Base-by-base conservation (phyloP, 176 grass and related monocot species). In the Carex myosuroides region DNA sequence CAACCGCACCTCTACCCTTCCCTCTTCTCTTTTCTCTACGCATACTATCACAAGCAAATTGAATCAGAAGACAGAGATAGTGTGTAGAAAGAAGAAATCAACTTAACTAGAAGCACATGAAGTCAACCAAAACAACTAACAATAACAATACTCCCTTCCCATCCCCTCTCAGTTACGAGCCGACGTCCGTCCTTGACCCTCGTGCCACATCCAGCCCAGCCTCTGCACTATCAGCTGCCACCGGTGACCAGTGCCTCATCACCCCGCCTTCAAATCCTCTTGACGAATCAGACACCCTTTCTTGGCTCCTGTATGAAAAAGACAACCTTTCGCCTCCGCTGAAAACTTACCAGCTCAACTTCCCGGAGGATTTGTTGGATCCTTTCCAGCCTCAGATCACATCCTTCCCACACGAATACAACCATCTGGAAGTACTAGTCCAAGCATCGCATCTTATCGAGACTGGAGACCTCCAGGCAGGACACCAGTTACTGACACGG, bases 111-210 rank as follows among this genome's bases (percentile, higher is more conserved):
- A 85, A 58, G 81, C 81, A 88, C 59, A 88, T 88, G 86, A 88
- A 88, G 86, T 81, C 63, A 37, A 81, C 56, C 54, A 87, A 78
- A 78, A 46, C 68, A 84, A 74, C 37, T 18, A 82, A 72, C 53
- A 70, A 59, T 59, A 88, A 74, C 84, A 84, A 53, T 58, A 73
- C 63, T 62, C 16, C 82, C 24, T n/a, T 84, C 5, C 70, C 66
- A 62, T 53, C 79, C 21, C 66, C 24, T 39, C 64, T 83, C 78
- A 69, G 73, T 60, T 87, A 90, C 88, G 91, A 90, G 83, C 91
- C 91, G 56, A 89, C 83, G 30, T 90, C 91, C 30, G 91, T 92
- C 54, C 88, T 92, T 5, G 91, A 92, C 58, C 88, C 85, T 53
- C 78, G 87, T n/a, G 80, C 85, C 42, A 90, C 91, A 46, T 89